A percentile compares a stretch with the other conserved stretches of the same genome.
Conservation (phyloP, 1,284 basidiomycete species). For the Microbotryum lychnidis-dioicae region DNA sequence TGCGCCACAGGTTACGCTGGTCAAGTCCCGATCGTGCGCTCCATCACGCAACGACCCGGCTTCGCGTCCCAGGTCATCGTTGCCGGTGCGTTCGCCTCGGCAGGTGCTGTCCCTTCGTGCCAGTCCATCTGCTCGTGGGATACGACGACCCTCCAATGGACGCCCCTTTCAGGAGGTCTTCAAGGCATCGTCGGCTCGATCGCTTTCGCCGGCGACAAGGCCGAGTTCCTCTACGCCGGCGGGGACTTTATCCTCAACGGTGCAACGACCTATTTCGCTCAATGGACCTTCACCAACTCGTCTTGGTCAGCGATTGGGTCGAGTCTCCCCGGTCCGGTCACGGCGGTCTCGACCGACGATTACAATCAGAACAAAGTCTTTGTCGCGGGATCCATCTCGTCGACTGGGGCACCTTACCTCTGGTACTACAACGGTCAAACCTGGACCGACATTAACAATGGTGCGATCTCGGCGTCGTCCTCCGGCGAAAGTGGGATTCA, state of each 20-base stretch:
- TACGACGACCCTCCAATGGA: constrained; percentile 63
- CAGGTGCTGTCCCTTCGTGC: constrained; percentile 62
- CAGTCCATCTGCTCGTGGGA: constrained; percentile 73
- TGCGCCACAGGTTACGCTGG: constrained; percentile 40
- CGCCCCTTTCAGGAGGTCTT: constrained; percentile 67
- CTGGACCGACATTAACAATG: constrained; percentile 61
- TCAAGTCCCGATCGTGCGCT: constrained; percentile 59
- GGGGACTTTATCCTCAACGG: constrained; percentile 64
- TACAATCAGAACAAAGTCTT: constrained; percentile 76
- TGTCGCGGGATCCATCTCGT: constrained; percentile 65
- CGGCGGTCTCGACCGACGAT: constrained; percentile 76
- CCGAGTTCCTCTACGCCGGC: constrained; percentile 36
- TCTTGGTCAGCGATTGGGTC: constrained; percentile 69
- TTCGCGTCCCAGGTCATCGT: constrained; percentile 63
- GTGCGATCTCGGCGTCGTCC: constrained; percentile 41
- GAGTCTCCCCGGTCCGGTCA: constrained; percentile 76
- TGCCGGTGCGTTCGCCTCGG: constrained; percentile 73
- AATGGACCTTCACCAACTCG: constrained; percentile 58
- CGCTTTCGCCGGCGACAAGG: constrained; percentile 59
- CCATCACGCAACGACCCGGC: constrained; percentile 57
- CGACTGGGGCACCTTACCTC: constrained; percentile 61
- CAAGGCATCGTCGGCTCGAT: constrained; percentile 71
- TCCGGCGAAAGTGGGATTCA: constrained; percentile 51
- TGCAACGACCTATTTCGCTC: constrained; percentile 57
- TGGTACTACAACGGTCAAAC: constrained; percentile 68